phyloP scores from a whole-genome alignment of 345 rosid species.

The Melaleuca alternifolia region DNA sequence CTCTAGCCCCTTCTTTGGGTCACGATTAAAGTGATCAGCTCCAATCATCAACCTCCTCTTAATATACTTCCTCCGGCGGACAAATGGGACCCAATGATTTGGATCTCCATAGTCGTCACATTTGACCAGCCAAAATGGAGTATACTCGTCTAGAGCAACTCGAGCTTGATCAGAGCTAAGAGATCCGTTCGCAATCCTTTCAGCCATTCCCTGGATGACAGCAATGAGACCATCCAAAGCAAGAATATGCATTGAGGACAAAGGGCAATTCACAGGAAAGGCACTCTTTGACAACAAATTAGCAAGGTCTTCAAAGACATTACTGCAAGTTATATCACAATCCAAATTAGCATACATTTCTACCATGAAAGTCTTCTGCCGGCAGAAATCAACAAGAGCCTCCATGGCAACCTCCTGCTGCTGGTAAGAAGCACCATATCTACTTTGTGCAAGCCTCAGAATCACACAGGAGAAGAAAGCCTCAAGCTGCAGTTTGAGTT shows the following conservation, averaged over 20 bases:
- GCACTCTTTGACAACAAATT: constrained; percentile 94
- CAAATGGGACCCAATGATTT: constrained; percentile 85
- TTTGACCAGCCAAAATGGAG: constrained; percentile 96
- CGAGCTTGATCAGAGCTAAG: constrained; percentile 57
- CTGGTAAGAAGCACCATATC: constrained; percentile 82
- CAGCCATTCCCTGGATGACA: constrained; percentile 99
- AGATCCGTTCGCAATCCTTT: constrained; percentile 75
- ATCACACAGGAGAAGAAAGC: constrained; percentile 98
- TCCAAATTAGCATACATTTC: constrained; percentile 99
- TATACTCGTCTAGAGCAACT: constrained; percentile 76
- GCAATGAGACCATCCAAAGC: constrained; percentile 95
- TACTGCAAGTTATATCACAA: constrained; percentile 97
- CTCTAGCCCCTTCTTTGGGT: constrained; percentile 96
- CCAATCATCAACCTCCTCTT: constrained; percentile 99
- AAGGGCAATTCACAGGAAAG: constrained; percentile 93
- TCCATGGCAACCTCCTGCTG: constrained; percentile 99
- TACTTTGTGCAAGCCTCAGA: constrained; percentile 96
- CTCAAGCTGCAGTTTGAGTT: constrained; percentile 91
- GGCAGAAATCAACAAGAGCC: constrained; percentile 96
- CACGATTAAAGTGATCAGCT: constrained; percentile 99
- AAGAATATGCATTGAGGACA: constrained; percentile 96
- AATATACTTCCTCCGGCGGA: constrained; percentile 79
- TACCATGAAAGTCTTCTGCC: constrained; percentile 98
- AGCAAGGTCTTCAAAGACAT: constrained; percentile 95
- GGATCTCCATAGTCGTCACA: constrained; percentile 83